These are phyloP conservation scores for Mrakia frigida DNA, from an alignment of 768 basidiomycete genomes.

Conservation along the genomic window DNA sequence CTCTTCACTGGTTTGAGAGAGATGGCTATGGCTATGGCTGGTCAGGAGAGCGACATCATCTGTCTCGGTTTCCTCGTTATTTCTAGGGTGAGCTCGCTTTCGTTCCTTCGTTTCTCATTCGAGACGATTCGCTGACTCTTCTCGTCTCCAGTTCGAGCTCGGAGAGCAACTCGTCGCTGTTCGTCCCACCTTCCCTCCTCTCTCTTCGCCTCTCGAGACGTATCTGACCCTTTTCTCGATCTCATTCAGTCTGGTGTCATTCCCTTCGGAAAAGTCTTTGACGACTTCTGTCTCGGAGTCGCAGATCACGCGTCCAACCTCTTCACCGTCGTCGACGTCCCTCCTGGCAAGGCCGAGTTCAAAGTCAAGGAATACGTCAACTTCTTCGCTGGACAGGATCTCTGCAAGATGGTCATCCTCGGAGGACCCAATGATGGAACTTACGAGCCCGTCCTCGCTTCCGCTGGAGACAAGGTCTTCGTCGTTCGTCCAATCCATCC, in stretches of 20 bases:
- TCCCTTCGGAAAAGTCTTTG: not conserved
- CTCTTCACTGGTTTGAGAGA: constrained; percentile 1
- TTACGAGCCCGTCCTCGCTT: not conserved
- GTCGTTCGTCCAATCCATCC: not conserved
- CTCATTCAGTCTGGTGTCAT: not conserved
- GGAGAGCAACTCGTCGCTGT: constrained; percentile 1
- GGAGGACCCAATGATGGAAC: not conserved
- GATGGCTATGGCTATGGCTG: not conserved
- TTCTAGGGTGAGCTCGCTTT: not conserved
- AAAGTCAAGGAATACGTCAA: not conserved
- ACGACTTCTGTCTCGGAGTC: constrained; percentile 1
- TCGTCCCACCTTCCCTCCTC: not conserved
- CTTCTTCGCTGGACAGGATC: not conserved
- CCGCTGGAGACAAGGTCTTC: not conserved
- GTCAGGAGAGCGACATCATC: not conserved
- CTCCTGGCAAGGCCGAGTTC: not conserved
- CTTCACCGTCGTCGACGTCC: not conserved
- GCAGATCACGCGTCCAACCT: not conserved
- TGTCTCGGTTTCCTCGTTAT: not conserved
- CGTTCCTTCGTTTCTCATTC: not conserved
- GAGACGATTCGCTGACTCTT: not conserved
- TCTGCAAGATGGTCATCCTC: not conserved
- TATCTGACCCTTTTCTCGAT: not conserved
- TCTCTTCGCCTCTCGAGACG: not conserved
- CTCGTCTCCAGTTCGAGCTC: not conserved